Base-by-base conservation (phyloP, 306 rosid genomes). In the Inga laurina region DNA sequence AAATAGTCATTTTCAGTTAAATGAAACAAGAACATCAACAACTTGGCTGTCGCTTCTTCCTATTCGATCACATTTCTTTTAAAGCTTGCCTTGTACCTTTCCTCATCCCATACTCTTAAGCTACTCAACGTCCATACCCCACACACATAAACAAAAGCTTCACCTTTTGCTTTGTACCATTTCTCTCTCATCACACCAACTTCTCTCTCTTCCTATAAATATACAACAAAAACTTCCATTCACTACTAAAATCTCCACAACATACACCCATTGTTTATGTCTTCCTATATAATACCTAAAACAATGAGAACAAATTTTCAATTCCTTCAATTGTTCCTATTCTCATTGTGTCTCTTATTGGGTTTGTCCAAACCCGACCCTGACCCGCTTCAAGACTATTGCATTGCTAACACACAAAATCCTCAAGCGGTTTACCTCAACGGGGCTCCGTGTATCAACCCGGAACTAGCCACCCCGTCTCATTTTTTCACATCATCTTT, bases 401-500 rank as follows among this genome's bases (percentile, higher is more conserved):
- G 98, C 80, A 8, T 95, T 72, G 98, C 97, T 0, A 91, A 95
- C 34, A 82, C 52, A 19, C 49, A 56, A 73, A 67, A 32, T 56
- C 85, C 89, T 3, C 56, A 35, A 37, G 7, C 78, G 0, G 51
- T 90, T 24, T 91, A 83, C 82, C 7, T 82, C n/a, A 89, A 92
- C 41, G 95, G 94, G 0, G 78, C 77, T 2, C 94, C 95, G 1
- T 95, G 98, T 88, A 86, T 95, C 3, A 75, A 95, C 83, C 96
- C 97, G 8, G 48, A 84, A 7, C 52, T 54, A 27, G 98, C 88
- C 10, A 16, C 68, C 0, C 0, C 92, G 0, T 66, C 87, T 14
- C 90, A 92, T 39, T 92, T 95, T 79, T 68, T 70, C 35, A 95
- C 94, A 2, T 92, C 97, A 0, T 86, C 76, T 37, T 73, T 95